Evolutionary conservation across 495 filamentous ascomycete species (phyloP), one percentile per base, ranked within the genome.

Genomic region (Penicillium argentinense): DNA sequence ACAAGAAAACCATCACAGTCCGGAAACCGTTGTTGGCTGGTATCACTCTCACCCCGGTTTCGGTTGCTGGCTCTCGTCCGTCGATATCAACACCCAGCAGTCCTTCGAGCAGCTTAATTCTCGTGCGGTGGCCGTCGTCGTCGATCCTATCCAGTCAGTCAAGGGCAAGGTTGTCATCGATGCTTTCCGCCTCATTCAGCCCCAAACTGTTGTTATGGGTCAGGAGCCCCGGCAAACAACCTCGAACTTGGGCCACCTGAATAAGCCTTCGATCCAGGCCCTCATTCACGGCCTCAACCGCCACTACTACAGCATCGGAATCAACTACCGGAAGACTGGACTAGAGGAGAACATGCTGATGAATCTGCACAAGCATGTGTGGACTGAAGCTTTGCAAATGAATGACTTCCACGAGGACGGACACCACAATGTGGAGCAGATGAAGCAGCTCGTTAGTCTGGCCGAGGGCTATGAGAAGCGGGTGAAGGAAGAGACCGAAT

Each of bases 111-210:
- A 97, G 67, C 83, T 97, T 34, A 97, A 88, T 0, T 89, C 95
- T 29, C 88, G 93, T 62, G 90, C 93, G 39, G 93, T 98, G 49
- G 93, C 93, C 47, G 93, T 98, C 41, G 93, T 98, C 57, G 88
- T 98, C 49, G 93, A 98, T 56, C 93, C 93, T 29, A 98, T 98
- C 57, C 93, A 98, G 73, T 97, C 92, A 42, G 93, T 98, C 57
- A 98, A 98, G 72, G 93, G 93, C 66, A 98, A 98, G 65, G 93
- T 98, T 59, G 93, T 98, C 51, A 98, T 98, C 54, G 93, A 98
- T 66, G 93, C 93, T 24, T 98, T 98, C 83, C 92, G 93, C 39
- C 84, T 97, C 42, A 98, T 98, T 74, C 96, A 96, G 74, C 95
- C 95, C 28, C 93, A 98, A 69, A 88, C 90, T n/a, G 79, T 97